Conservation (phyloP, 306 rosid genomes). For the Prunus armeniaca region DNA sequence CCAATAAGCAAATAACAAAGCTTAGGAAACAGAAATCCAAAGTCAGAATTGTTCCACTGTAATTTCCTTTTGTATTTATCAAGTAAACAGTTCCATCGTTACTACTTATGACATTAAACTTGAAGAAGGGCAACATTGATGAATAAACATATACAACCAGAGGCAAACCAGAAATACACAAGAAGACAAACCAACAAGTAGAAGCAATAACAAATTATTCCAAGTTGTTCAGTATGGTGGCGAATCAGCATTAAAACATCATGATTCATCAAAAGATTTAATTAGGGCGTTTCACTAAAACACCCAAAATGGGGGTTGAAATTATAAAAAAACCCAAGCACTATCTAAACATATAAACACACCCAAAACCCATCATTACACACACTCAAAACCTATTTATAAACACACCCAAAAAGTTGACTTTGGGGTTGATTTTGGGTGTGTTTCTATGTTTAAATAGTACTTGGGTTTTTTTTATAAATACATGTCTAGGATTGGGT, state of each 20-base stretch:
- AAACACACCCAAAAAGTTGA: too few relatives aligned
- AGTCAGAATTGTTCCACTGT: neutral
- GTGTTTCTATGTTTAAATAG: too few relatives aligned
- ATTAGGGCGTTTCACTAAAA: too few relatives aligned
- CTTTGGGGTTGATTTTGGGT: too few relatives aligned
- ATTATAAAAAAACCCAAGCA: too few relatives aligned
- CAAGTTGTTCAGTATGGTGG: neutral
- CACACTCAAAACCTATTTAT: too few relatives aligned
- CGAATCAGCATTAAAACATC: neutral
- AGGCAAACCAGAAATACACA: neutral
- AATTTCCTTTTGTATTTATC: neutral
- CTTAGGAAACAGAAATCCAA: neutral
- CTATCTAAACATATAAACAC: too few relatives aligned
- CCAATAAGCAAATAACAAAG: conserved; percentile 11
- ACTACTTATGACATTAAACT: neutral
- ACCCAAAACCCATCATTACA: too few relatives aligned
- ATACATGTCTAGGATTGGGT: too few relatives aligned
- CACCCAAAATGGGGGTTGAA: too few relatives aligned
- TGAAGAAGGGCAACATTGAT: neutral
- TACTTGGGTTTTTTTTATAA: too few relatives aligned
- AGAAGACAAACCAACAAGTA: conserved; percentile 2
- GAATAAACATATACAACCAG: neutral
- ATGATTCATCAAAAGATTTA: neutral
- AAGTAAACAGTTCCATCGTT: neutral
- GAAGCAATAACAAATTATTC: conserved; percentile 2